Base-by-base conservation (phyloP, 179 eudicot species). In the Silene vulgaris region DNA sequence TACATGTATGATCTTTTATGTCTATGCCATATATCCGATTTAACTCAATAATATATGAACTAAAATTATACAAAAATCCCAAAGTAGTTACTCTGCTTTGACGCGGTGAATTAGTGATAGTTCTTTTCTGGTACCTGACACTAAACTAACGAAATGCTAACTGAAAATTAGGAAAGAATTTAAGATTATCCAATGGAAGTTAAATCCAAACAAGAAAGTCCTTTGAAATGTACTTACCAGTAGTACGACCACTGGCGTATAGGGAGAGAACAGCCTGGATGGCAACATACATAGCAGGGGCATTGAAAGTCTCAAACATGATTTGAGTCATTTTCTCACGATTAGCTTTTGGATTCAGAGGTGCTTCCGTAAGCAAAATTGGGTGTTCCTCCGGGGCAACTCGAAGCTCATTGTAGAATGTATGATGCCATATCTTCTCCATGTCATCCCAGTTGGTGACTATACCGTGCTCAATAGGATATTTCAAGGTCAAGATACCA, bases 231-330 rank as follows among this genome's bases (percentile, higher is more conserved):
- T 14, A 16, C 71, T 16, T 66, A 66, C 71, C 71, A 66, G 71
- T 66, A 66, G 91, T 88, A 82, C 92, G 92, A 66, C 92, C 92
- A 73, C 90, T 88, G 75, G 92, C 92, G 73, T 88, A 88, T n/a
- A 88, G 86, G 5, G 92, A 88, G 73, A 88, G 84, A 64, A 88
- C 91, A 76, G 90, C 91, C 75, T 88, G 91, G 80, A 88, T 88
- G 84, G 90, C 91, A 52, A 88, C 91, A 74, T 88, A 88, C 91
- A 87, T 88, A 29, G 91, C 91, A 76, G 91, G 91, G 72, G 90
- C 83, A 40, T 88, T 88, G 69, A 87, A 88, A 59, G 91, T 88
- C 83, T 88, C 91, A n/a, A 88, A 88, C 92, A 87, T 88, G 50
- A 66, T 66, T 66, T 66, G 71, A 19, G 71, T 66, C 71, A 66